Base-by-base conservation (phyloP, 257 asterid genomes). In the Voacanga thouarsii region DNA sequence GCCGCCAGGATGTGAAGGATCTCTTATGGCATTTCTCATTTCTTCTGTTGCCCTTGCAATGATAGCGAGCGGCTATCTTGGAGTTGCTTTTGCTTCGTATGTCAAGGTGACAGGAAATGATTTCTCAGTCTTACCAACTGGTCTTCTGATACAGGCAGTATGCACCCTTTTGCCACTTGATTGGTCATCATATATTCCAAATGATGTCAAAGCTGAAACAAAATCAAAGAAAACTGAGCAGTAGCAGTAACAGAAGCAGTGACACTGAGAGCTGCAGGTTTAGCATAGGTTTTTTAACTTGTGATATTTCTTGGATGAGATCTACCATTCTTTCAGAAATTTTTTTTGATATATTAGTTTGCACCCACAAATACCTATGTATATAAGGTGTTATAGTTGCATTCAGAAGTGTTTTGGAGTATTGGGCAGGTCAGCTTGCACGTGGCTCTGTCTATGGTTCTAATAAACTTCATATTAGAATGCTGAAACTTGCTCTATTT, bases 1-100 rank as follows among this genome's bases (percentile, higher is more conserved):
- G 47, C 98, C 99, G 3, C 88, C 89, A 0, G 98, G 99, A n/a
- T 90, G 91, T 12, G 99, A 93, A 81, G 99, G 99, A 18, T 96
- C 99, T 4, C 88, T 93, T 3, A 93, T 96, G 98, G 98, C 99
- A 1, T 90, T 96, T 75, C 92, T 87, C 51, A 92, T 88, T 96
- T 96, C 98, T 3, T 95, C 95, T 50, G 80, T 90, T 7, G 97
- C 98, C 1, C 86, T 96, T 30, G 90, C 99, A 0, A 41, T 96
- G 65, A 91, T 93, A 21, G 80, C 89, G 69, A 94, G 98, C 7
- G 99, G 98, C 3, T 96, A 92, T 74, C 77, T 96, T 3, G 99
- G 99, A 0, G 99, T 96, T 59, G 94, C 88, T 1, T 87, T 96
- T 51, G 94, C 97, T 1, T 85, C 97, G 0, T 80, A 55, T 47